These are phyloP conservation scores for Urtica urens DNA, from an alignment of 306 rosid genomes.

Conservation along the genomic window DNA sequence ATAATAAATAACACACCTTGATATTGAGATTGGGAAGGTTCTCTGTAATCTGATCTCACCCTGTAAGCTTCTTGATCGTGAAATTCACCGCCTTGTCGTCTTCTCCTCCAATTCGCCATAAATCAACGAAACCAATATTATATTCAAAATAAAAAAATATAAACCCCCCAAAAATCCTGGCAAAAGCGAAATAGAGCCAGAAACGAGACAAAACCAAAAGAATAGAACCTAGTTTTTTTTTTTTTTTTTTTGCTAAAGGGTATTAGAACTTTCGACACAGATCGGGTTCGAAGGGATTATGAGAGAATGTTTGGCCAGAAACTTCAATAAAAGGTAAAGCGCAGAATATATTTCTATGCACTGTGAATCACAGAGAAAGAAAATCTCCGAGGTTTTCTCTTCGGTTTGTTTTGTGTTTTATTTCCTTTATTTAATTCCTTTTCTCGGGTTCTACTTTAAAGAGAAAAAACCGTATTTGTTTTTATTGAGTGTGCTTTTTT, in stretches of 20 bases:
- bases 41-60: constrained; percentile 29
- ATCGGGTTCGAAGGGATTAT: not conserved
- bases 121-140: not conserved
- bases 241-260: not conserved
- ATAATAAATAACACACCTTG: constrained; percentile 29
- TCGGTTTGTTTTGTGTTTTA: too few species aligned
- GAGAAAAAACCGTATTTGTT: not conserved
- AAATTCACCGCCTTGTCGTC: constrained; percentile 29
- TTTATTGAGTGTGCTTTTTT: not conserved
- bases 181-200: not conserved
- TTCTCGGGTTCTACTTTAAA: too few species aligned
- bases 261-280: not conserved
- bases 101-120: constrained; percentile 61
- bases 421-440: too few species aligned
- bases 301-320: not conserved
- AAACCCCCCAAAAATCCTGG: constrained; percentile 1
- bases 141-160: not conserved
- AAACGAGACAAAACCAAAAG: not conserved
- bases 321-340: too few species aligned
- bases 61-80: constrained; percentile 30
- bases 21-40: constrained; percentile 35
- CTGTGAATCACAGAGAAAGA: not conserved
- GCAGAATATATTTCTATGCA: not conserved
- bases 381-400: constrained; percentile 11
- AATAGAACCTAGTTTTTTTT: too few species aligned